phyloP scores from a whole-genome alignment of 768 basidiomycete genomes.

The Tulasnella sp. region DNA sequence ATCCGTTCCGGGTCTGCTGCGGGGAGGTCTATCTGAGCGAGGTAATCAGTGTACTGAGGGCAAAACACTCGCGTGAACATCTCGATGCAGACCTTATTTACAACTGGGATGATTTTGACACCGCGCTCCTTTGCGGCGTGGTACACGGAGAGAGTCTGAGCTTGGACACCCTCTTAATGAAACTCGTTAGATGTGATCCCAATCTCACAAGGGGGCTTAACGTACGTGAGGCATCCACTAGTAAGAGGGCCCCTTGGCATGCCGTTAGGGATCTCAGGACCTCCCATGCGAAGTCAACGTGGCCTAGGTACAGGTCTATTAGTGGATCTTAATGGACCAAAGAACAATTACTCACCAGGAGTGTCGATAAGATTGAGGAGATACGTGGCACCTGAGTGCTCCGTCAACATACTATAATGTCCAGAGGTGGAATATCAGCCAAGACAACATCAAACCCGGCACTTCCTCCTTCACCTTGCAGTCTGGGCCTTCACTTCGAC shows the following conservation, averaged over 20 bases:
- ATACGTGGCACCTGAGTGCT: conserved; percentile 52
- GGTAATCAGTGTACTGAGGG: background rate
- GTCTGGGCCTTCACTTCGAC: conserved; percentile 88
- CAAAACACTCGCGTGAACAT: background rate
- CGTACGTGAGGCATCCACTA: conserved; percentile 86
- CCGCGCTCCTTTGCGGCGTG: conserved; percentile 80
- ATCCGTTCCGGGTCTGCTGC: conserved; percentile 81
- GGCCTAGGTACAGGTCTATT: conserved; percentile 47
- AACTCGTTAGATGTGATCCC: background rate
- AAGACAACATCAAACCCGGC: background rate
- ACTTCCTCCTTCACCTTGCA: conserved; percentile 54
- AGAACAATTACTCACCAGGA: conserved; percentile 51
- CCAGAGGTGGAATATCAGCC: conserved; percentile 3
- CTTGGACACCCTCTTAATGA: conserved; percentile 76
- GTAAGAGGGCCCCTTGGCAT: conserved; percentile 78
- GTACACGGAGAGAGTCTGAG: conserved; percentile 93
- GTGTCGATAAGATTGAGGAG: conserved; percentile 96
- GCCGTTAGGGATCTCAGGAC: conserved; percentile 89
- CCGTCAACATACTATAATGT: conserved; percentile 69
- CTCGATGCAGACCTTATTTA: conserved; percentile 69
- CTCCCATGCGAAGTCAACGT: conserved; percentile 98
- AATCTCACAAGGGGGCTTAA: background rate
- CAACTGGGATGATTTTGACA: conserved; percentile 78
- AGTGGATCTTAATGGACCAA: background rate
- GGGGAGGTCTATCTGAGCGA: conserved; percentile 81